Percentiles rank a stretch among this genome's conserved stretches.
phyloP scores from a whole-genome alignment of 2,329 filamentous ascomycete genomes.

The Fusarium lyarnte region DNA sequence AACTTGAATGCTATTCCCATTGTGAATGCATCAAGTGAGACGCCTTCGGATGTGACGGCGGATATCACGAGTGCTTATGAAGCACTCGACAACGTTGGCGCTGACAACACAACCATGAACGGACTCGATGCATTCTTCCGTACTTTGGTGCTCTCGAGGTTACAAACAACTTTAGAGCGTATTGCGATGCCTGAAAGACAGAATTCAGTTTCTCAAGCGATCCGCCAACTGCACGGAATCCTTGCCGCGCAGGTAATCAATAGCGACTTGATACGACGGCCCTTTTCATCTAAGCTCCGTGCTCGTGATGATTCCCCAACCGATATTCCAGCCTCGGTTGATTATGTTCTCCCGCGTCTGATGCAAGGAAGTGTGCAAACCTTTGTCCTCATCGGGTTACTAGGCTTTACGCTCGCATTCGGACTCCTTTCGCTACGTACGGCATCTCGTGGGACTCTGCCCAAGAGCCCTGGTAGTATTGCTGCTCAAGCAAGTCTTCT shows the following conservation, averaged over 20 bases:
- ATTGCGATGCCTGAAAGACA: conserved; percentile 34
- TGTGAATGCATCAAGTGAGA: conserved; percentile 15
- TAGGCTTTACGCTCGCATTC: conserved; percentile 35
- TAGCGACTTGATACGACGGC: conserved; percentile 25
- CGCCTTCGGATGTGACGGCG: conserved; percentile 22
- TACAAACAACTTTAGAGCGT: conserved; percentile 35
- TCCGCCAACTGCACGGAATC: conserved; percentile 39
- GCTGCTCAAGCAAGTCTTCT: conserved; percentile 45
- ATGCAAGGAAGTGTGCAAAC: conserved; percentile 37
- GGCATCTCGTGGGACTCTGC: conserved; percentile 31
- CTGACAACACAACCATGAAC: conserved; percentile 26
- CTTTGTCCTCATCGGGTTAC: conserved; percentile 33
- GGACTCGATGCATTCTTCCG: conserved; percentile 44
- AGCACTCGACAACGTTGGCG: conserved; percentile 25
- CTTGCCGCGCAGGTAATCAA: conserved; percentile 42
- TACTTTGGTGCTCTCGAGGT: conserved; percentile 38
- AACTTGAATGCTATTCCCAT: conserved; percentile 37
- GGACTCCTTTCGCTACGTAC: conserved; percentile 39
- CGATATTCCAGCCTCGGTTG: conserved; percentile 31
- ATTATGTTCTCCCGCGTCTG: conserved; percentile 36
- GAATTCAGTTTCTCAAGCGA: conserved; percentile 37
- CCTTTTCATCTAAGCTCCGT: conserved; percentile 16
- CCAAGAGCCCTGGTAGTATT: conserved; percentile 44
- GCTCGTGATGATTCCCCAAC: conserved; percentile 8
- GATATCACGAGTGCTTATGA: conserved; percentile 33